A percentile compares a stretch with the other conserved stretches of the same genome.
phyloP scores from a whole-genome alignment of 208 protist species.

The Leishmania tarentolae region DNA sequence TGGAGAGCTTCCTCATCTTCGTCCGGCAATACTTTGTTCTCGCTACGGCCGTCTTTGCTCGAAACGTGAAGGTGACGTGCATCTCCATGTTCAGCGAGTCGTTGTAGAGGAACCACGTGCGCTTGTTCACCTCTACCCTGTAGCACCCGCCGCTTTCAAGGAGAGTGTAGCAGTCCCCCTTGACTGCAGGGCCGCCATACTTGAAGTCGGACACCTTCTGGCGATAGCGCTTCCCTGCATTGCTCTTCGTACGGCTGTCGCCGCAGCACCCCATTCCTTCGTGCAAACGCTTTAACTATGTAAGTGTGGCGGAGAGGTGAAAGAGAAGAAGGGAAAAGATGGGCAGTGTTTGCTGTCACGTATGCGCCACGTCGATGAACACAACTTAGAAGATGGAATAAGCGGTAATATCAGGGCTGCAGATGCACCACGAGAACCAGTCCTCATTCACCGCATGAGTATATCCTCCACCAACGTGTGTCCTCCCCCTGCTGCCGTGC shows the following conservation, averaged over 20 bases:
- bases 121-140: constrained; percentile 43
- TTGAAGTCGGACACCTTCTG: constrained; percentile 31
- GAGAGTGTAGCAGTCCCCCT: constrained; percentile 37
- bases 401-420: background rate
- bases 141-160: constrained; percentile 60
- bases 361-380: background rate
- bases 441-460: background rate
- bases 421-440: background rate
- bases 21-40: constrained; percentile 31
- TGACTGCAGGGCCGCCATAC: constrained; percentile 19
- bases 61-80: constrained; percentile 61
- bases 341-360: no score
- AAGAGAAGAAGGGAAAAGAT: background rate
- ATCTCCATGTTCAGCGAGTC: constrained; percentile 67
- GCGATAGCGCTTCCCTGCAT: constrained; percentile 7
- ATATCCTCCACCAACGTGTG: background rate
- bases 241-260: constrained; percentile 15
- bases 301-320: background rate
- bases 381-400: background rate
- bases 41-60: constrained; percentile 12
- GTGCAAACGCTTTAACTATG: background rate
- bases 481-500: no score
- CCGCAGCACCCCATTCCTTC: background rate
- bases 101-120: constrained; percentile 68
- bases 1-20: constrained; percentile 15